phyloP scores from a whole-genome alignment of 2,329 filamentous ascomycete species.

The Akanthomyces lecanii region DNA sequence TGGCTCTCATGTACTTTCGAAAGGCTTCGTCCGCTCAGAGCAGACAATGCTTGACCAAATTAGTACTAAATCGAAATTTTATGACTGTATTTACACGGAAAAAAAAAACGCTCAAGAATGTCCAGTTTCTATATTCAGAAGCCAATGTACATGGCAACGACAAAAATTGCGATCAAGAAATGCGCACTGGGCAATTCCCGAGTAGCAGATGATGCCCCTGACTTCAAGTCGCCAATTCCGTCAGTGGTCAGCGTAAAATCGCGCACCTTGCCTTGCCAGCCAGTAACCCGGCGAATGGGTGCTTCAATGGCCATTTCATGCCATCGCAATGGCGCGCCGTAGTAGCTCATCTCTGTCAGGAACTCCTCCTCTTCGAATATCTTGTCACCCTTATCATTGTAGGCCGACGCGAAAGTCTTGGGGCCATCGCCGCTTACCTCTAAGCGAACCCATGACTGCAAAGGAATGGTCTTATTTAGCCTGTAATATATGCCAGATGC shows the following conservation, averaged over 20 bases:
- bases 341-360: conserved; percentile 10
- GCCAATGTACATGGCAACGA: neutral
- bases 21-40: too few species aligned
- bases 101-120: neutral
- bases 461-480: conserved; percentile 24
- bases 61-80: too few species aligned
- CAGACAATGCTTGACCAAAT: too few species aligned
- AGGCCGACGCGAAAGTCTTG: conserved; percentile 10
- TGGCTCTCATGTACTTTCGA: too few species aligned
- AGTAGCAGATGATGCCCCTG: neutral
- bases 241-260: neutral
- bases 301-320: conserved; percentile 17
- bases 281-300: conserved; percentile 11
- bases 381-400: neutral
- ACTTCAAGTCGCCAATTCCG: neutral
- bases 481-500: conserved; percentile 34
- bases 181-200: neutral
- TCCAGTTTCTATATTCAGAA: neutral
- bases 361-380: conserved; percentile 14
- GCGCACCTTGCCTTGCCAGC: conserved; percentile 14
- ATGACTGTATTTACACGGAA: neutral
- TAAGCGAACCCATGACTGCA: conserved; percentile 9
- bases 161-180: neutral
- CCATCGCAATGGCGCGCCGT: conserved; percentile 11
- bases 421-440: conserved; percentile 5